phyloP scores from a whole-genome alignment of 2,329 filamentous ascomycete species.

The Diaporthe caulivora region DNA sequence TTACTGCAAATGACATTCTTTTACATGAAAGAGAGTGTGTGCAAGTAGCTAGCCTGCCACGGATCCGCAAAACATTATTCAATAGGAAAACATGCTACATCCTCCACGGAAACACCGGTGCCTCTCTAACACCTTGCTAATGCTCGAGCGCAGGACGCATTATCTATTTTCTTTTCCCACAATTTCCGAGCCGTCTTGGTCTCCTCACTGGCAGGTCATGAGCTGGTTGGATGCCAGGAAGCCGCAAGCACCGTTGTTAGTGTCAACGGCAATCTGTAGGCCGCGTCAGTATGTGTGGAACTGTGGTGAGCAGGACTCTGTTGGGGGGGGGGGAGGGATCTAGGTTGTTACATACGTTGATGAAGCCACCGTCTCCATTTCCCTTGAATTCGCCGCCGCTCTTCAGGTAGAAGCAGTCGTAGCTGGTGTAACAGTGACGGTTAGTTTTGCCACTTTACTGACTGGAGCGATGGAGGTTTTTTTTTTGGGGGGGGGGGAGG shows the following conservation, averaged over 20 bases:
- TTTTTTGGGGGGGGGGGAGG: no score
- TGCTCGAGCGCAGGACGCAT: neutral
- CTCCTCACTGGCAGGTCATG: constrained; percentile 13
- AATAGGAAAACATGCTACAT: neutral
- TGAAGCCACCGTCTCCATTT: constrained; percentile 9
- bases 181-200: neutral
- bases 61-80: neutral
- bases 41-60: neutral
- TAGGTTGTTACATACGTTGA: neutral
- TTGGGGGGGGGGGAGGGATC: no score
- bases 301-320: neutral
- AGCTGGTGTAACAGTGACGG: neutral
- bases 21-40: neutral
- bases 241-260: constrained; percentile 21
- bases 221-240: neutral
- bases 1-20: neutral
- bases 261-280: neutral
- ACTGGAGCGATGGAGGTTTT: no score
- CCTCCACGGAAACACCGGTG: neutral
- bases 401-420: constrained; percentile 19
- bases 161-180: neutral
- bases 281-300: neutral
- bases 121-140: neutral
- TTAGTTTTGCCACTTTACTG: neutral
- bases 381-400: constrained; percentile 6